Base-by-base conservation (phyloP, 2,329 filamentous ascomycete genomes). In the Aspergillus spinulosporus region DNA sequence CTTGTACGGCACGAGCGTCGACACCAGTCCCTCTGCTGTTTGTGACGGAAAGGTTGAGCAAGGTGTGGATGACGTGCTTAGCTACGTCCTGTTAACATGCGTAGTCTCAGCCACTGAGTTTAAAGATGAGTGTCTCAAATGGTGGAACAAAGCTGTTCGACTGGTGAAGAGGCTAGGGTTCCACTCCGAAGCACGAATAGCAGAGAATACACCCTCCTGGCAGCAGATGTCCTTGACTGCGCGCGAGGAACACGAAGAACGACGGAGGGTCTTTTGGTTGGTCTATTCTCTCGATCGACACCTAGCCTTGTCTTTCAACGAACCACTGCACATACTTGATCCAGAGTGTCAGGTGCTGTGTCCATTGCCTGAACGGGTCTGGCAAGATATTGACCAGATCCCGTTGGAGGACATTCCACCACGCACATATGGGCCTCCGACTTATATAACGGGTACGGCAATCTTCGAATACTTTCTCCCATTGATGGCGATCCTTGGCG, bases 401-500 rank as follows among this genome's bases (percentile, higher is more conserved):
- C 58, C 66, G 6, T 53, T 64, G 0, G 57, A 62, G 5, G 66
- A 67, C 6, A 61, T 77, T 8, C 75, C 76, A 0, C 59, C 64
- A 0, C 68, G 73, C 6, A 58, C 64, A 0, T 58, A 74, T 3
- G 78, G 78, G 0, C 76, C 78, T 1, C 72, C 61, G 5, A 65
- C 59, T 5, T 60, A 62, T 14, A 59, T 72, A 34, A 73, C 74
- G 0, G 78, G 79, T 1, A 72, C 72, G 3, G 74, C 75, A 1
- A 77, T 80, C 37, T 81, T 81, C 45, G 78, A 80, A 57, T 81
- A 76, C 57, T 81, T 82, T 50, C 65, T 82, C 3, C 79, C 79
- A 0, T 67, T 81, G 1, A 80, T 80, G 74, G 71, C 73, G 0
- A 77, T 80, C 5, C 71, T 81, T 0, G 79, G 79, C 0, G 76